phyloP scores from a whole-genome alignment of 2,329 filamentous ascomycete genomes.

The Colletotrichum filicis region DNA sequence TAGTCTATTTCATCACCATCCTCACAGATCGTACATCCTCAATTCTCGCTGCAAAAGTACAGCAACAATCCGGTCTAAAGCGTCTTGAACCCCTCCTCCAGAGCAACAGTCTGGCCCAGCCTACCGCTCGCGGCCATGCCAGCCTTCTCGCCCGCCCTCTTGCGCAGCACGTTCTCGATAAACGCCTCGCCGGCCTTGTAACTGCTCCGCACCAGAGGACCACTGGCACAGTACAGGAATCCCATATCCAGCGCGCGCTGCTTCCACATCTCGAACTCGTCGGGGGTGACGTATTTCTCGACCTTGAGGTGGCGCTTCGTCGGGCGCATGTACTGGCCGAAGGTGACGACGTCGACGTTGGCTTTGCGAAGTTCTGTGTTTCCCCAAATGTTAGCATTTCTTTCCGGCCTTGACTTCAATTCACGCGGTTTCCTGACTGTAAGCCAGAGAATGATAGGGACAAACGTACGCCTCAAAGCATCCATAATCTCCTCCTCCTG shows the following conservation, averaged over 20 bases:
- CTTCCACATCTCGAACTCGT: slow-evolving; percentile 91
- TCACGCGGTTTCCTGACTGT: too few species aligned
- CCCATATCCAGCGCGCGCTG: slow-evolving; percentile 92
- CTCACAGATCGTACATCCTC: slow-evolving; percentile 13
- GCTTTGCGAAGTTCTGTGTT: slow-evolving; percentile 70
- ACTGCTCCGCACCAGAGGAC: slow-evolving; percentile 90
- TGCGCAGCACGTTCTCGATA: slow-evolving; percentile 97
- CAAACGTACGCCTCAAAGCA: slow-evolving; percentile 71
- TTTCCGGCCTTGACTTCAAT: too few species aligned
- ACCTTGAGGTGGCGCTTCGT: slow-evolving; percentile 99
- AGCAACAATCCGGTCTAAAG: neutral
- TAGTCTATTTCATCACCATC: neutral
- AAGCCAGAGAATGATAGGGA: too few species aligned
- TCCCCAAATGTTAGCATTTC: too few species aligned
- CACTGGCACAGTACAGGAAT: slow-evolving; percentile 95
- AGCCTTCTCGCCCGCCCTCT: slow-evolving; percentile 67
- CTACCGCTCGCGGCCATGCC: slow-evolving; percentile 41
- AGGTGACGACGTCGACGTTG: slow-evolving; percentile 94
- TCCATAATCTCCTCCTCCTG: slow-evolving; percentile 87
- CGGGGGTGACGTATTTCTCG: slow-evolving; percentile 92
- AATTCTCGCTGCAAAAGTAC: too few species aligned
- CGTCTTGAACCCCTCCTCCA: slow-evolving; percentile 44
- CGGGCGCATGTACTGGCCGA: slow-evolving; percentile 99
- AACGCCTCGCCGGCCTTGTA: slow-evolving; percentile 99
- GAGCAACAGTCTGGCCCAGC: slow-evolving; percentile 52